Base-by-base conservation (phyloP, 352 stramenopile species). In the Phytopythium boreale region DNA sequence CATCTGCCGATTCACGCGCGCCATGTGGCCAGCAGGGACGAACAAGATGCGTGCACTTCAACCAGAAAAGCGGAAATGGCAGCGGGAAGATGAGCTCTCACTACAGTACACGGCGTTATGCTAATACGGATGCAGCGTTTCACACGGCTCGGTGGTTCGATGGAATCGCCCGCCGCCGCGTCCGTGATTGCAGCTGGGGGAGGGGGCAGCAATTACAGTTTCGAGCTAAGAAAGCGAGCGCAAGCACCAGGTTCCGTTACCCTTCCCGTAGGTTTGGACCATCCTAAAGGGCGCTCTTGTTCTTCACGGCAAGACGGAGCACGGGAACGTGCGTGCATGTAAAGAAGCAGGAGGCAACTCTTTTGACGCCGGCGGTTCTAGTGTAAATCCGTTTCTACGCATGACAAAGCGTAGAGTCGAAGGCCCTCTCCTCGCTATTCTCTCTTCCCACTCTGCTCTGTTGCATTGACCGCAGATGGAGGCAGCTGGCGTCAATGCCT, bases 31-130 rank as follows among this genome's bases (percentile, higher is more conserved):
- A 20, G 10, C n/a, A 49, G 14, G 43, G 24, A 12, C 11, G 22
- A 53, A 36, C 47, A 53, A 53, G 47, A 53, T n/a, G 46, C 46
- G 22, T 49, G 41, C 19, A 26, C 17, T 49, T 49, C 41, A 24
- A 49, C 39, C 12, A 46, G 2, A n/a, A 2, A n/a, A n/a, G 11
- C 9, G 17, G 17, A 24, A n/a, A 53, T 19, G 47, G 14, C 47
- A 11, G 24, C 5, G 8, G 4, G 24, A 17, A 36, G 24, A 53
- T 36, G 47, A 4, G 44, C 44, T 15, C 34, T 39, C 6, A 39
- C 6, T 39, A 36, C 31, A 3, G 43, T 27, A 20, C 22, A 14
- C n/a, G 3, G 24, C 2, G 14, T 20, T 17, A 9, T 11, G n/a
- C 22, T n/a, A 17, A 34, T 34, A 34, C 29, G 29, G 29, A 7